Conservation (phyloP, 2,329 filamentous ascomycete genomes). For the Diaporthe helianthi region DNA sequence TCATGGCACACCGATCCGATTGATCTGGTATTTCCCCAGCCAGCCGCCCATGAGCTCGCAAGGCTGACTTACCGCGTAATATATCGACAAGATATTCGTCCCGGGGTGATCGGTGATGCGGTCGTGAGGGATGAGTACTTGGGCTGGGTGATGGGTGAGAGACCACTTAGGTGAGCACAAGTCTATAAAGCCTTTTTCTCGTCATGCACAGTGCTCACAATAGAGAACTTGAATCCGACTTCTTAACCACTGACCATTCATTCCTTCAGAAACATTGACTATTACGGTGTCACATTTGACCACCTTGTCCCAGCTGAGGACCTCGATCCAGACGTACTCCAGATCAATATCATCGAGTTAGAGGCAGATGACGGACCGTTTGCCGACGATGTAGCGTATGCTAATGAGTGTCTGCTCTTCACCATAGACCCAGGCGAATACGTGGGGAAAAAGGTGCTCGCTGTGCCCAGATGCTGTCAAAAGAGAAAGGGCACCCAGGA, state of each 20-base stretch:
- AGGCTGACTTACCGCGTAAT: neutral
- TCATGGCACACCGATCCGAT: neutral
- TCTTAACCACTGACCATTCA: neutral
- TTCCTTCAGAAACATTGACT: neutral
- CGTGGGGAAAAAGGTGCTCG: neutral
- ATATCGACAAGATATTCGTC: neutral
- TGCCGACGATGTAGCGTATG: neutral
- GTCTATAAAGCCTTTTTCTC: neutral
- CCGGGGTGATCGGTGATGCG: neutral
- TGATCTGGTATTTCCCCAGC: neutral
- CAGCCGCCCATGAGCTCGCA: neutral
- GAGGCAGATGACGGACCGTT: neutral
- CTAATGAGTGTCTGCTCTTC: neutral
- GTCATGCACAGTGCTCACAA: neutral
- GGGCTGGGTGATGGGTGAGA: neutral
- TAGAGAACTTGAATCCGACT: neutral
- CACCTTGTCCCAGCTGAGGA: neutral
- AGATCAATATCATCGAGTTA: neutral
- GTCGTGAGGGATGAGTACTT: neutral
- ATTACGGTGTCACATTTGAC: neutral
- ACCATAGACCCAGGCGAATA: neutral
- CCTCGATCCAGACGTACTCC: neutral
- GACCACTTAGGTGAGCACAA: neutral
- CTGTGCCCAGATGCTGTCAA: neutral
- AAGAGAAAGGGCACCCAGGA: neutral